A percentile compares a stretch with the other conserved stretches of the same genome.
phyloP scores from a whole-genome alignment of 176 grass and related monocot genomes.

The Pharus latifolius region DNA sequence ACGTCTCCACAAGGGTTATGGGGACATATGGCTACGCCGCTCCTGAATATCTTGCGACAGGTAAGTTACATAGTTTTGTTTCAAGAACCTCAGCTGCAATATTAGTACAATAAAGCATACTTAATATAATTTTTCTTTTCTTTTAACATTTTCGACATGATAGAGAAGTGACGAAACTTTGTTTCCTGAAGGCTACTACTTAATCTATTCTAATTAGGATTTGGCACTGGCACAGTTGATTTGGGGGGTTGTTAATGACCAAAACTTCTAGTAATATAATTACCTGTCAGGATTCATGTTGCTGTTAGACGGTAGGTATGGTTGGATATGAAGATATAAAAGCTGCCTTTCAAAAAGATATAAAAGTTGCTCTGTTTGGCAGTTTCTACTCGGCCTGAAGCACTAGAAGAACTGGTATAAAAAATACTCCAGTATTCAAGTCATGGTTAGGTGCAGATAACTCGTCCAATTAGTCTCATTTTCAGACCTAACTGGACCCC shows the following conservation, averaged over 20 bases:
- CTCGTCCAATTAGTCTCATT: conserved; percentile 9
- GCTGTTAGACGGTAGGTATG: not conserved
- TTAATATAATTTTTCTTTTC: too few species aligned
- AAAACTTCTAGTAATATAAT: not conserved
- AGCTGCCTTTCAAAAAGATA: not conserved
- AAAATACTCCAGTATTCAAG: not conserved
- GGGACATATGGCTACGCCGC: conserved; percentile 84
- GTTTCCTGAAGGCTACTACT: too few species aligned
- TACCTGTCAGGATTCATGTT: not conserved
- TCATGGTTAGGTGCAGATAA: conserved; percentile 21
- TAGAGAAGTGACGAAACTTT: too few species aligned
- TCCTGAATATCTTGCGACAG: conserved; percentile 80
- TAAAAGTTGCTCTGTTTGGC: conserved; percentile 12
- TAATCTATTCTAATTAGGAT: too few species aligned
- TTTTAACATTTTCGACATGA: too few species aligned
- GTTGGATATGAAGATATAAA: not conserved
- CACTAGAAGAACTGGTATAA: conserved; percentile 5
- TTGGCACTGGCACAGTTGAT: too few species aligned
- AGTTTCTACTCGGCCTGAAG: not conserved
- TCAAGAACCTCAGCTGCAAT: not conserved
- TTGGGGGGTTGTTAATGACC: not conserved
- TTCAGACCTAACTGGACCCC: conserved; percentile 21
- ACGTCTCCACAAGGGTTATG: conserved; percentile 87
- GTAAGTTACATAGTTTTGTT: conserved; percentile 2
- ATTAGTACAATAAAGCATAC: too few species aligned